Evolutionary conservation across 2,329 filamentous ascomycete genomes (phyloP), one percentile per base, ranked within the genome.

Genomic region (Apiospora hydei): DNA sequence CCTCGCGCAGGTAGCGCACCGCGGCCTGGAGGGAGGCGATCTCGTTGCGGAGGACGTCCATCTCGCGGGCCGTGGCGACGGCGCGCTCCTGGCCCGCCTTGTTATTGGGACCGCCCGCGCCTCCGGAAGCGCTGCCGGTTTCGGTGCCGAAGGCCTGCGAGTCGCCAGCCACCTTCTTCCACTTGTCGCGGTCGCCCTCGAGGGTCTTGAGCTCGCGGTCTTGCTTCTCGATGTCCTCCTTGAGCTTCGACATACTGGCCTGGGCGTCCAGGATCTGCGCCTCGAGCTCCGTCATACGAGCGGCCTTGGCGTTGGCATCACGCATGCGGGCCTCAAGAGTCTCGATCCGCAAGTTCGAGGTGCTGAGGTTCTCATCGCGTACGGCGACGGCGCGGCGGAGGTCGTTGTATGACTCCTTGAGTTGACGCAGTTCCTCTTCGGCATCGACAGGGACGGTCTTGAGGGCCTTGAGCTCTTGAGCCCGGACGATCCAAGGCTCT

Each of bases 271-370:
- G 86, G 34, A 93, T 85, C 76, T 87, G 84, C 46, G 83, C 83
- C 80, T 94, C 92, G 16, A 94, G 85, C 70, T 90, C 89, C 26
- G 85, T 85, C 75, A 94, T 93, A 70, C 88, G 88, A 69, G 91
- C 89, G 18, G 93, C 90, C 82, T 96, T 95, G 80, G 93, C 91
- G 75, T 91, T 90, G 7, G 94, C 93, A 78, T 97, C 95, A 72
- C 92, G 91, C 91, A 96, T 95, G 72, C 94, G 89, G 10, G 94
- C 93, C 81, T 97, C 94, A 49, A 98, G 90, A 53, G 96, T 94
- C 82, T 98, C 96, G 76, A 98, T 97, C 82, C 96, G 95, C 76
- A 98, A 92, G n/a, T 92, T 89, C 34, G 94, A 89, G 72, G 97
- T 96, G 81, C 97, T 95, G 70, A 97, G 89, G 47, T 92, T 91